Conservation (phyloP, 768 basidiomycete genomes). For the Filobasidium floriforme region DNA sequence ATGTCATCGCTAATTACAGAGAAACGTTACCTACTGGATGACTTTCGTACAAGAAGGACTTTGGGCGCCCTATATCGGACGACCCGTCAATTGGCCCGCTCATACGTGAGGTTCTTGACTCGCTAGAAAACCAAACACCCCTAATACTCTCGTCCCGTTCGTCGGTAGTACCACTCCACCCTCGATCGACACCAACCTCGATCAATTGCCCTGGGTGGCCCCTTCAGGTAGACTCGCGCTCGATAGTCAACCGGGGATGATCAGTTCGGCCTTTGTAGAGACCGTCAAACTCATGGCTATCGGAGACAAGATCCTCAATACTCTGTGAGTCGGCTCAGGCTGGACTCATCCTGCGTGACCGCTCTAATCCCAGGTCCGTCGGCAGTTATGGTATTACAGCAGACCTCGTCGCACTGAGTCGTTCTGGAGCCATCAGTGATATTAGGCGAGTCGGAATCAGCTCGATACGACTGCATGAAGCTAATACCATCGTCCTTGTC, state of each 20-base stretch:
- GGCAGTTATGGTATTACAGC: constrained; percentile 34
- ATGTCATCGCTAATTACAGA: constrained; percentile 20
- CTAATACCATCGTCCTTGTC: neutral
- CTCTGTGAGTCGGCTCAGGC: constrained; percentile 26
- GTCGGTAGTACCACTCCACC: constrained; percentile 23
- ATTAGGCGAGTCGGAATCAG: constrained; percentile 27
- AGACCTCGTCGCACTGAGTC: constrained; percentile 25
- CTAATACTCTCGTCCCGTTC: too few relatives aligned
- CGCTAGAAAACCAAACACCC: too few relatives aligned
- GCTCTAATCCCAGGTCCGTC: neutral
- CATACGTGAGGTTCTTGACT: constrained; percentile 21
- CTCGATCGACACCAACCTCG: constrained; percentile 29
- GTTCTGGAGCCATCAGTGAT: constrained; percentile 30
- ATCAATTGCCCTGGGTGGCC: constrained; percentile 27
- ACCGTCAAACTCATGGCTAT: constrained; percentile 37
- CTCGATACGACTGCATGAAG: neutral
- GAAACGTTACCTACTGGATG: constrained; percentile 36
- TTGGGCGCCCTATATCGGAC: constrained; percentile 37
- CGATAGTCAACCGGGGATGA: constrained; percentile 28
- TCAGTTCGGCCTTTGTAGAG: constrained; percentile 35
- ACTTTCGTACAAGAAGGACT: constrained; percentile 35
- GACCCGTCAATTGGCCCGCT: constrained; percentile 30
- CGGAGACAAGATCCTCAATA: constrained; percentile 34
- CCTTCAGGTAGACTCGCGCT: constrained; percentile 16
- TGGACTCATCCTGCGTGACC: too few relatives aligned